Base-by-base conservation (phyloP, 371 early-diverging fungal species). In the Mucor velutinosus region DNA sequence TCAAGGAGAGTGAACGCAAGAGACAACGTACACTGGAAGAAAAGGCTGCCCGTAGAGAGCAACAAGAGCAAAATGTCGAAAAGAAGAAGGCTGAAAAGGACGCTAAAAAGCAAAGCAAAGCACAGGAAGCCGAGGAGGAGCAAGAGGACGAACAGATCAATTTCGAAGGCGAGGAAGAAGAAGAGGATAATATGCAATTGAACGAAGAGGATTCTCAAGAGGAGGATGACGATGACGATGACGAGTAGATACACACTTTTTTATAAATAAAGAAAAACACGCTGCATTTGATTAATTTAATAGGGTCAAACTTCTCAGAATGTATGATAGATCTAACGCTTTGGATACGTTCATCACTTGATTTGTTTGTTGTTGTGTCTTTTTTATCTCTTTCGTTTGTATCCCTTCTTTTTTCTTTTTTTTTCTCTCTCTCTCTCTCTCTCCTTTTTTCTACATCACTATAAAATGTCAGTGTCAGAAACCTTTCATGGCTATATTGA, bases 1-100 rank as follows among this genome's bases (percentile, higher is more conserved):
- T 90, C 58, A 87, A 86, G 66, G 86, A 86, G 64, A 84, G 83
- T 43, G 83, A 87, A 64, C 73, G 70, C 39, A 83, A 79, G 60
- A 82, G 88, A 60, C 84, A 89, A 68, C 76, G 81, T 60, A 85
- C 85, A 62, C 60, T 79, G 23, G 78, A 86, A 56, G 87, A 89
- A 61, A 87, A 87, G 76, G 91, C 89, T 4, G 76, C 80, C 15
- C 89, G 96, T 51, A 85, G 92, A 62, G 81, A 83, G 56, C 83
- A 91, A 73, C 97, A 97, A 72, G 93, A 94, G 73, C 80, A 66
- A 37, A 95, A 95, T 76, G 95, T 96, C 4, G 84, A 85, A 74
- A 83, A 86, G 65, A 96, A 96, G 76, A 85, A 91, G 80, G 78
- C 73, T 19, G 86, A 80, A 41, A 81, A 81, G 62, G 90, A 86